phyloP scores from a whole-genome alignment of 352 stramenopile species.

The Thraustochytrium striatum region DNA sequence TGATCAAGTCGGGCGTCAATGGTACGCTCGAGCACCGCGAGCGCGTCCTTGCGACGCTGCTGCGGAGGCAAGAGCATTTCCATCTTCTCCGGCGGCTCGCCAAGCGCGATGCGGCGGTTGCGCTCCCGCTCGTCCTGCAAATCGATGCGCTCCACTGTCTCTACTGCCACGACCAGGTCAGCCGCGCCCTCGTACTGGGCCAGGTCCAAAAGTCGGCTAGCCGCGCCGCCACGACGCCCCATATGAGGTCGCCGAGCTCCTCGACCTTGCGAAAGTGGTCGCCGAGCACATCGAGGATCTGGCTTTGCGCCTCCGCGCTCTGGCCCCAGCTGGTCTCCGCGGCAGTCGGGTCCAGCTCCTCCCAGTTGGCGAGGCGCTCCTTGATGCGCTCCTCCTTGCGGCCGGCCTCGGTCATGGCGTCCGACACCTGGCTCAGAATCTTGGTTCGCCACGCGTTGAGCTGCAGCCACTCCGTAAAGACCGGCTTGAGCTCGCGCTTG shows the following conservation, averaged over 20 bases:
- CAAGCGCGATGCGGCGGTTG: neutral
- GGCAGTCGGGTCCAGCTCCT: slow-evolving; percentile 19
- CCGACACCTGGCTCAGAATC: slow-evolving; percentile 22
- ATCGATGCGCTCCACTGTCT: slow-evolving; percentile 35
- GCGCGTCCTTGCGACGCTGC: slow-evolving; percentile 1
- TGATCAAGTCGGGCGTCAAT: slow-evolving; percentile 10
- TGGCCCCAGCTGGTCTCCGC: neutral
- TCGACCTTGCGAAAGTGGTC: slow-evolving; percentile 29
- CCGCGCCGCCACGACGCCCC: slow-evolving; percentile 3
- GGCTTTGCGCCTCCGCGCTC: slow-evolving; percentile 1
- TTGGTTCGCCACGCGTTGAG: slow-evolving; percentile 25
- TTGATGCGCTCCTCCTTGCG: slow-evolving; percentile 23
- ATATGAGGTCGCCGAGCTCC: slow-evolving; percentile 32
- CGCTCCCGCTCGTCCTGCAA: slow-evolving; percentile 22
- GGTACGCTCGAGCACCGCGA: slow-evolving; percentile 1
- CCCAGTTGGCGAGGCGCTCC: slow-evolving; percentile 19
- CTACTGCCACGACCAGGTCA: slow-evolving; percentile 9
- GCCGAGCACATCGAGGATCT: slow-evolving; percentile 24
- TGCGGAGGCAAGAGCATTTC: slow-evolving; percentile 38
- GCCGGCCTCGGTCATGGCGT: slow-evolving; percentile 27
- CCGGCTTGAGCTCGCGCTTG: neutral
- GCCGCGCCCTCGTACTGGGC: slow-evolving; percentile 25
- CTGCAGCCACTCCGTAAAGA: slow-evolving; percentile 42
- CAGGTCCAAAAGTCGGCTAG: slow-evolving; percentile 22
- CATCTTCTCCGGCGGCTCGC: slow-evolving; percentile 27